phyloP scores from a whole-genome alignment of 2,329 filamentous ascomycete genomes.

The Epichloe brachyelytri region DNA sequence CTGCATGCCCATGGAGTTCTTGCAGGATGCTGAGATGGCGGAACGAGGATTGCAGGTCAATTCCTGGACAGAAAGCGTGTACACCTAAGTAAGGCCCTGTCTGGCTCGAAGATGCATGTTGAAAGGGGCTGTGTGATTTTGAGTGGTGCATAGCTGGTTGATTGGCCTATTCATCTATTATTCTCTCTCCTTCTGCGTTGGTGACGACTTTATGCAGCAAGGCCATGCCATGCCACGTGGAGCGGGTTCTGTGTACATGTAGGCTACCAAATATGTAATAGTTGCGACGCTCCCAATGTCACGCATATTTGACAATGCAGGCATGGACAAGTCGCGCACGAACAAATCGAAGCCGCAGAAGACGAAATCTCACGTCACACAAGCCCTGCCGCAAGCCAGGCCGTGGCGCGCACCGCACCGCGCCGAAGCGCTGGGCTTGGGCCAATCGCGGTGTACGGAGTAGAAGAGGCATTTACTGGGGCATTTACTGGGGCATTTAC shows the following conservation, averaged over 20 bases:
- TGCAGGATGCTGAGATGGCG: constrained; percentile 77
- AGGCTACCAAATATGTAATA: no score
- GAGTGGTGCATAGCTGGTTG: not conserved
- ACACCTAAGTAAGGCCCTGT: constrained; percentile 37
- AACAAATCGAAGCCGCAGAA: not conserved
- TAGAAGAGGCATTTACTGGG: not conserved
- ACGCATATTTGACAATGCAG: no score
- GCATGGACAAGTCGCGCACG: not conserved
- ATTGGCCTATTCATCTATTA: not conserved
- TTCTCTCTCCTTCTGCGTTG: no score
- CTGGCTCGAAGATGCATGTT: not conserved
- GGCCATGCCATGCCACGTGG: not conserved
- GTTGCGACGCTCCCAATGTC: no score
- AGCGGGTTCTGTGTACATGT: no score
- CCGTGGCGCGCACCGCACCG: not conserved
- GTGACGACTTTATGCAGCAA: not conserved
- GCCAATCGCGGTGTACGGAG: not conserved
- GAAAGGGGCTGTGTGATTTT: not conserved
- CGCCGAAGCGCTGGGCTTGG: not conserved
- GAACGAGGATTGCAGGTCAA: constrained; percentile 82
- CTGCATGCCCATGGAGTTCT: constrained; percentile 86
- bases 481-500: no score
- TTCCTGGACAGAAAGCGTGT: constrained; percentile 74
- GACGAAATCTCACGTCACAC: not conserved
- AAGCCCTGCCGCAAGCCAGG: not conserved